phyloP scores from a whole-genome alignment of 2,329 filamentous ascomycete species.

The Pseudocercospora pini-densiflorae region DNA sequence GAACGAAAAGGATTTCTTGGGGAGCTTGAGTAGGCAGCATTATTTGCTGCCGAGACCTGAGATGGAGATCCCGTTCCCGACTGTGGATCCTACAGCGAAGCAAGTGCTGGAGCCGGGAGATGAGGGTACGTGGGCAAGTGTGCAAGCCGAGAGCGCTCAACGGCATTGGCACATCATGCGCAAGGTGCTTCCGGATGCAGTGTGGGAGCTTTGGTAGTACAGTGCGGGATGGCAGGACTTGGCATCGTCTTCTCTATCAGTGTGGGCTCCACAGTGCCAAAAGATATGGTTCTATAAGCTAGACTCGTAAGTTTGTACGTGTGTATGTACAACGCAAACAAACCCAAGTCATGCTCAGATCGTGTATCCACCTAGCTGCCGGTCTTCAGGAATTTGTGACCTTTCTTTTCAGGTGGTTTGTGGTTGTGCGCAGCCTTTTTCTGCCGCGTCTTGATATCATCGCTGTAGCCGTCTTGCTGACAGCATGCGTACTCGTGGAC shows the following conservation, averaged over 20 bases:
- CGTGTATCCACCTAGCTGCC: constrained; percentile 1
- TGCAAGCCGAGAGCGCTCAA: constrained; percentile 75
- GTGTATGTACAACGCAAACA: constrained; percentile 22
- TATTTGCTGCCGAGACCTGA: constrained; percentile 77
- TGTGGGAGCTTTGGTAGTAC: constrained; percentile 87
- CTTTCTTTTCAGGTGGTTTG: constrained; percentile 43
- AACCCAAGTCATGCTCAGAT: not conserved
- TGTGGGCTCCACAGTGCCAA: not conserved
- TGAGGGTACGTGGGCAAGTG: constrained; percentile 68
- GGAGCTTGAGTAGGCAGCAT: constrained; percentile 69
- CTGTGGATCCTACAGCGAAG: constrained; percentile 35
- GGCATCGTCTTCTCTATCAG: not conserved
- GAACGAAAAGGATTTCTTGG: constrained; percentile 67
- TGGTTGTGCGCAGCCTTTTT: constrained; percentile 51
- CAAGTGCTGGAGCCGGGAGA: constrained; percentile 65
- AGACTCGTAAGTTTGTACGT: constrained; percentile 4
- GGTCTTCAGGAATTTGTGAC: constrained; percentile 20
- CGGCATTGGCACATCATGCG: constrained; percentile 95
- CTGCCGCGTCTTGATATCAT: constrained; percentile 41
- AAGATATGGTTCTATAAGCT: not conserved
- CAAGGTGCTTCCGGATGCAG: constrained; percentile 71
- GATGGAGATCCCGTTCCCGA: constrained; percentile 54
- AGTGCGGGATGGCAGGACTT: not conserved
- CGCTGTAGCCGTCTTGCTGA: constrained; percentile 39
- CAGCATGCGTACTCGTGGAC: constrained; percentile 45